Percentiles rank a stretch among this genome's conserved stretches.
phyloP scores from a whole-genome alignment of 2,329 filamentous ascomycete species.

The Fusarium hainanense region DNA sequence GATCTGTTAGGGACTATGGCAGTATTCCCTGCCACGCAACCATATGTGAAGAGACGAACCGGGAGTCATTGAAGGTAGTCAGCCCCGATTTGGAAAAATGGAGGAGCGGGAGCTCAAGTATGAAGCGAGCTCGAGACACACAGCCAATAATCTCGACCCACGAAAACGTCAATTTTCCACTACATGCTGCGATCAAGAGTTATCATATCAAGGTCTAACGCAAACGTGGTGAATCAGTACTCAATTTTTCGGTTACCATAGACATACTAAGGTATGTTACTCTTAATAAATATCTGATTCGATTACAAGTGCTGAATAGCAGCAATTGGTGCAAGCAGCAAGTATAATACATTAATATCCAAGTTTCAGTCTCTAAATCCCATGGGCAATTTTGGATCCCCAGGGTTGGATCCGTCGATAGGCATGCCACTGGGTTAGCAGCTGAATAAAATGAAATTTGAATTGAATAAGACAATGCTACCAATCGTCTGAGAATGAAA shows the following conservation, averaged over 20 bases:
- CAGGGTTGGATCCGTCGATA: not conserved
- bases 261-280: not conserved
- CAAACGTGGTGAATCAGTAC: not conserved
- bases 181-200: not conserved
- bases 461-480: not conserved
- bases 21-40: not conserved
- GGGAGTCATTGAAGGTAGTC: not conserved
- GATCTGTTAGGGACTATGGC: not conserved
- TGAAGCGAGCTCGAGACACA: not conserved
- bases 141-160: not conserved
- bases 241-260: not conserved
- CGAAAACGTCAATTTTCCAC: not conserved
- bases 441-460: not conserved
- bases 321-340: not conserved
- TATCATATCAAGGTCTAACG: not conserved
- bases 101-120: not conserved
- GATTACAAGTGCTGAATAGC: not conserved
- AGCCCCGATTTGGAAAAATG: not conserved
- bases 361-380: not conserved
- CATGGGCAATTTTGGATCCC: not conserved
- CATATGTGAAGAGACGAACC: not conserved
- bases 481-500: not conserved
- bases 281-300: not conserved
- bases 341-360: not conserved
- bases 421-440: not conserved